These are phyloP conservation scores for Boletus rubroflammeus DNA, from an alignment of 768 basidiomycete genomes.

Conservation along the genomic window DNA sequence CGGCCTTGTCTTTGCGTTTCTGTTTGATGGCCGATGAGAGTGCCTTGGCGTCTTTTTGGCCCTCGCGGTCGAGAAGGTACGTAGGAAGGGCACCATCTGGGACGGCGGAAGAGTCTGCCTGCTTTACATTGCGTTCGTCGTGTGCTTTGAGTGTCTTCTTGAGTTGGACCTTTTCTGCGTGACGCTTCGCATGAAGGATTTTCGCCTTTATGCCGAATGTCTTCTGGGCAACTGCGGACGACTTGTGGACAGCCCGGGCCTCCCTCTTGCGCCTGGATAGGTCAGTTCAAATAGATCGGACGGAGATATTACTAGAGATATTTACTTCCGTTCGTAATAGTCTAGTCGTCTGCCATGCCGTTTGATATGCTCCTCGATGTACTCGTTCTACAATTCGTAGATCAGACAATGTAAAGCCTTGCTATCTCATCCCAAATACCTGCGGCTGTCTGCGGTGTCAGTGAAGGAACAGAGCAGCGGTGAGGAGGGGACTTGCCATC, in stretches of 20 bases:
- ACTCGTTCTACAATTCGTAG: slow-evolving; percentile 73
- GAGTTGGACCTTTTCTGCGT: slow-evolving; percentile 96
- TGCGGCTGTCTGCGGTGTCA: slow-evolving; percentile 51
- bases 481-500: slow-evolving; percentile 25
- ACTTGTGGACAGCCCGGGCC: slow-evolving; percentile 70
- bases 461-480: background rate
- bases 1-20: slow-evolving; percentile 97
- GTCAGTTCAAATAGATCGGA: background rate
- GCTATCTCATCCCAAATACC: slow-evolving; percentile 37
- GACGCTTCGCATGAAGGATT: slow-evolving; percentile 93
- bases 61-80: slow-evolving; percentile 94
- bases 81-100: slow-evolving; percentile 93
- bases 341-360: slow-evolving; percentile 95
- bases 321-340: slow-evolving; percentile 92
- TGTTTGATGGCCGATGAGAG: slow-evolving; percentile 96
- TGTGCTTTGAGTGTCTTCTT: slow-evolving; percentile 99
- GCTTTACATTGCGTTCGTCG: slow-evolving; percentile 98
- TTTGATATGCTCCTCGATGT: slow-evolving; percentile 98
- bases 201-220: slow-evolving; percentile 97
- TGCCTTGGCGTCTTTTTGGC: slow-evolving; percentile 97
- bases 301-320: slow-evolving; percentile 6
- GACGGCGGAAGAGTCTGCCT: slow-evolving; percentile 75
- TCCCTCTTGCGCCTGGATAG: slow-evolving; percentile 70
- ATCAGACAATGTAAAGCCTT: slow-evolving; percentile 8
- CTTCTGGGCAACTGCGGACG: slow-evolving; percentile 86